Base-by-base conservation (phyloP, 345 rosid species). In the Sisymbrium irio region DNA sequence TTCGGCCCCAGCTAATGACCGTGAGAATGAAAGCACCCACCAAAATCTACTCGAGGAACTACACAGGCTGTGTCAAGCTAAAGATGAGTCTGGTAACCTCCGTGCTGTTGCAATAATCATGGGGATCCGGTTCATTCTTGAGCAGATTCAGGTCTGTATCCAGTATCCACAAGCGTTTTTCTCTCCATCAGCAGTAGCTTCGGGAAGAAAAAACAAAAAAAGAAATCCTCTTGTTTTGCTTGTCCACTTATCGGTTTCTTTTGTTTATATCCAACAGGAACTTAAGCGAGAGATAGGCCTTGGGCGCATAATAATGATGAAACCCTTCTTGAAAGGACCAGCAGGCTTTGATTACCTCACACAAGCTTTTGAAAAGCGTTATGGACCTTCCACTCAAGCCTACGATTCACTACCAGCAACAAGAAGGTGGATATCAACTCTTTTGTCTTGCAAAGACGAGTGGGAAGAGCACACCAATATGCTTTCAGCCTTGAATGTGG, bases 111-210 rank as follows among this genome's bases (percentile, higher is more conserved):
- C 90, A 54, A 83, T 92, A 83, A 81, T 89, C 32, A 86, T 76
- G 82, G 99, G 99, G 32, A 83, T 95, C 40, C 89, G 91, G 14
- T 92, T 92, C 81, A 82, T 87, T 51, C 82, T 95, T 20, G 89
- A 87, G 82, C 89, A 92, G 84, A 87, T 90, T 81, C 96, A 85
- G 97, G 99, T 95, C 46, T 70, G 65, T 51, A 6, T 47, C 19
- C 9, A 15, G 65, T 51, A 6, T 47, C 19, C 9, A 15, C 4
- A 10, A 33, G 30, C 17, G 30, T 20, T 20, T 41, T 6, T 18
- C 54, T 45, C 58, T 59, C 58, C 32, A 46, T 20, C 32, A 58
- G 14, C 33, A 39, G 9, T 42, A 9, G 10, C 71, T 65, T 71
- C 7, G n/a, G 22, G 44, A 44, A 56, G 20, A 33, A 45, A 56